phyloP scores from a whole-genome alignment of 202 grass and related monocot species.

The Elaeis oleifera region DNA sequence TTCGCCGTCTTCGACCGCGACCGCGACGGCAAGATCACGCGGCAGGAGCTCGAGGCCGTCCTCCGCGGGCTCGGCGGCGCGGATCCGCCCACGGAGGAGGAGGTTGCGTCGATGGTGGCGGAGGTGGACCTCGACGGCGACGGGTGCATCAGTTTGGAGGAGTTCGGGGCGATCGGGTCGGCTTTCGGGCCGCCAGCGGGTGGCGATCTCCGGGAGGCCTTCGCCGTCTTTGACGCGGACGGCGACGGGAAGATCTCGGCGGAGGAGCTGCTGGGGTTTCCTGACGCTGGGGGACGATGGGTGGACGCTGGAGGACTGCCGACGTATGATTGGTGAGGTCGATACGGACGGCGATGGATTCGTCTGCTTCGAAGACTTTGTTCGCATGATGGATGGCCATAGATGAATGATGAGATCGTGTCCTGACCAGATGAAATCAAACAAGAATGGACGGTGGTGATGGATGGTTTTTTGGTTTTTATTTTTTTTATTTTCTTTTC shows the following conservation, averaged over 20 bases:
- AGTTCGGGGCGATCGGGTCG: conserved; percentile 1
- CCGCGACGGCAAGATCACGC: conserved; percentile 16
- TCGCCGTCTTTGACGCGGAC: conserved; percentile 12
- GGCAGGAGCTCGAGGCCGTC: not conserved
- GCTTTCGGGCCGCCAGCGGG: not conserved
- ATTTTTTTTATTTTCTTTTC: no score
- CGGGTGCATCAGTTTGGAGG: conserved; percentile 15
- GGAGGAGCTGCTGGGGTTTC: conserved; percentile 8
- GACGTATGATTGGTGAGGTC: conserved; percentile 8
- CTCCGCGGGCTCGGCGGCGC: conserved; percentile 3
- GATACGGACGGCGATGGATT: conserved; percentile 11
- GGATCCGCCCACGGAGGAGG: conserved; percentile 7
- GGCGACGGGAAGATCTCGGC: conserved; percentile 15
- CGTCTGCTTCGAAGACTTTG: conserved; percentile 11
- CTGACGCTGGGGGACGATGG: not conserved
- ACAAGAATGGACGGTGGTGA: no score
- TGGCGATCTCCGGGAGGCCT: conserved; percentile 4
- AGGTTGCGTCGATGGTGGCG: conserved; percentile 13
- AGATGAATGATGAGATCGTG: not conserved
- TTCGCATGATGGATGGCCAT: conserved; percentile 1
- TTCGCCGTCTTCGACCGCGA: conserved; percentile 10
- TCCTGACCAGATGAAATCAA: no score
- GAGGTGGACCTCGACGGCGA: conserved; percentile 13
- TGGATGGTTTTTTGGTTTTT: no score
- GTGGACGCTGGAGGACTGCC: conserved; percentile 9